A percentile compares a stretch with the other conserved stretches of the same genome.
Conservation (phyloP, 345 rosid species). For the Sonneratia caseolaris region DNA sequence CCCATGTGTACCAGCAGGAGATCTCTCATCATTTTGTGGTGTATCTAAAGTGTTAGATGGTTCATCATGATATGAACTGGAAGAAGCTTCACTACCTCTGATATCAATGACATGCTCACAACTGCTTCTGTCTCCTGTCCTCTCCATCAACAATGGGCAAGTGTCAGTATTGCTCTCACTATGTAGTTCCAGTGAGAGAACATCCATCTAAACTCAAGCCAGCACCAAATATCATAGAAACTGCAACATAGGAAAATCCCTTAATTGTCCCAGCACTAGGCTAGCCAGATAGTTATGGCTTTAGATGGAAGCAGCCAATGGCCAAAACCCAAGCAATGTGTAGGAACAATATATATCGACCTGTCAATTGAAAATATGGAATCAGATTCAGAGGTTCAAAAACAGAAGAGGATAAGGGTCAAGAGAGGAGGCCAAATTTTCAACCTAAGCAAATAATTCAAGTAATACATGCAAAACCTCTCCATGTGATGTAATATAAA, state of each 20-base stretch:
- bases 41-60: slow-evolving; percentile 43
- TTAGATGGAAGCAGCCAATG: neutral
- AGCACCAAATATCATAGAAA: slow-evolving; percentile 36
- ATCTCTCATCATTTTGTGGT: slow-evolving; percentile 38
- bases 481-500: neutral
- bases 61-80: slow-evolving; percentile 41
- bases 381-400: neutral
- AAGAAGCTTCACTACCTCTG: slow-evolving; percentile 33
- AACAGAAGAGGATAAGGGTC: neutral
- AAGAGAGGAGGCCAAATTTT: neutral
- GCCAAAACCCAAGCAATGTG: neutral
- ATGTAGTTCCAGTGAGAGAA: slow-evolving; percentile 44
- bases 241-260: slow-evolving; percentile 12
- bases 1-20: slow-evolving; percentile 26
- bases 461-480: neutral
- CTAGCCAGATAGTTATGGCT: neutral
- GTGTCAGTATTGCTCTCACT: slow-evolving; percentile 30
- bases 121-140: slow-evolving; percentile 26
- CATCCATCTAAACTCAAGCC: slow-evolving; percentile 64
- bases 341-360: neutral
- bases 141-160: slow-evolving; percentile 70
- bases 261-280: neutral
- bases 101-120: slow-evolving; percentile 63
- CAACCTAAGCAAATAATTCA: neutral
- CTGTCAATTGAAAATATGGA: neutral